These are phyloP conservation scores for Fusarium aywerte DNA, from an alignment of 2,329 filamentous ascomycete species.

Conservation along the genomic window DNA sequence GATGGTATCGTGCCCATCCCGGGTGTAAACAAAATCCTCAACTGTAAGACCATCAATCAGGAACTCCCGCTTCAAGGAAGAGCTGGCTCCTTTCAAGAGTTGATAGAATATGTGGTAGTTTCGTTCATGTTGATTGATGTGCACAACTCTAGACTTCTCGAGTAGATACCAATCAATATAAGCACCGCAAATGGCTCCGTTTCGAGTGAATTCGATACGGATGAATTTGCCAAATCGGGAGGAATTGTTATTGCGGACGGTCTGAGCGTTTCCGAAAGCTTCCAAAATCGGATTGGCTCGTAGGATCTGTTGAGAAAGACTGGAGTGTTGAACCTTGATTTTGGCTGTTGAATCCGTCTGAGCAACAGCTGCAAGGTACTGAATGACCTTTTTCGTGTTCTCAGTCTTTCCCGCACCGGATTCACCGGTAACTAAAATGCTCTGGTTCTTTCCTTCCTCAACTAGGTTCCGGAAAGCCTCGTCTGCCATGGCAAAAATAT, in stretches of 20 bases:
- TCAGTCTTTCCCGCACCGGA: slow-evolving; percentile 98
- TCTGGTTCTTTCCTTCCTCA: slow-evolving; percentile 95
- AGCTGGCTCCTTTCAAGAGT: slow-evolving; percentile 84
- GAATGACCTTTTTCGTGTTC: slow-evolving; percentile 99
- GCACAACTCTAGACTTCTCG: slow-evolving; percentile 97
- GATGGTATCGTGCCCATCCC: slow-evolving; percentile 90
- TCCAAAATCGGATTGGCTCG: slow-evolving; percentile 97
- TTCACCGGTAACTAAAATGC: slow-evolving; percentile 96
- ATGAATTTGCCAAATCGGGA: slow-evolving; percentile 99
- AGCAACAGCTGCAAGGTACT: slow-evolving; percentile 95
- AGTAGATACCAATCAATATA: slow-evolving; percentile 99
- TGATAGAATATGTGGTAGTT: slow-evolving; percentile 99
- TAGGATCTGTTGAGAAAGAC: slow-evolving; percentile 94
- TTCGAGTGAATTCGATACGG: slow-evolving; percentile 89
- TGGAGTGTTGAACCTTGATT: slow-evolving; percentile 74
- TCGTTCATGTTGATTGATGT: slow-evolving; percentile 85
- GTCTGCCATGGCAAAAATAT: slow-evolving; percentile 98
- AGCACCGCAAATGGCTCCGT: slow-evolving; percentile 91
- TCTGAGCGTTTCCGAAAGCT: slow-evolving; percentile 98
- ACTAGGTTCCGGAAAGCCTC: slow-evolving; percentile 95
- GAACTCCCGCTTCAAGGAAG: slow-evolving; percentile 77
- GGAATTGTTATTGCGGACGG: slow-evolving; percentile 97
- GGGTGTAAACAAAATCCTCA: slow-evolving; percentile 91
- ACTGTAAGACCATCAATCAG: slow-evolving; percentile 79
- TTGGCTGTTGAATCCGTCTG: slow-evolving; percentile 78